Evolutionary conservation across 805 yeast genomes (phyloP), one percentile per base, ranked within the genome.

Genomic region (Teunomyces gatunensis): DNA sequence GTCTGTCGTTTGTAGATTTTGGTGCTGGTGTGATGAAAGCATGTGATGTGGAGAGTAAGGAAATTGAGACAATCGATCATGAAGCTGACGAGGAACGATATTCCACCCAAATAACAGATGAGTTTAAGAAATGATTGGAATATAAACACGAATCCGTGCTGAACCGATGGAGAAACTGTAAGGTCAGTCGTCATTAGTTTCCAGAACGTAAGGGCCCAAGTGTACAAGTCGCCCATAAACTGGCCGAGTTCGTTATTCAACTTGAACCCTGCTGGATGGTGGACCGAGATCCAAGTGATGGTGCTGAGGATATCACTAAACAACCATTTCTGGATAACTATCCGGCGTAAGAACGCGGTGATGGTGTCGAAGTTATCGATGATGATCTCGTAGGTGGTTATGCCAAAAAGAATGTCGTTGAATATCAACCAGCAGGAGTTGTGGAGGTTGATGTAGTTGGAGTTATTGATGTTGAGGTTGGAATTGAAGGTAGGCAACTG

Each of bases 251-350:
- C 97, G 49, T 82, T 84, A 63, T 94, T 94, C 45, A 94, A 77
- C 60, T 94, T 94, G 57, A 94, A 83, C 3, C 99, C 99, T 12
- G 92, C 96, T 0, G 99, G 99, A 58, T 91, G 87, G 51, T 83
- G 52, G 18, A 56, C 78, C 73, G 90, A 89, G 32, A 94, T 73
- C 91, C 96, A 87, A 0, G 70, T 54, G 3, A 91, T 81, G 33
- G 83, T 61, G 2, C 60, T 50, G 15, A 74, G 67, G 37, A 84
- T 65, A n/a, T 73, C 71, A 29, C 68, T 59, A 46, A 79, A 79
- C 11, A 85, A 52, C 1, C 73, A 48, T 20, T 58, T 59, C 34
- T 75, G 67, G 11, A 81, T 64, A 4, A 67, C 23, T 4, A 44
- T 36, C n/a, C 63, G 50, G 37, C 61, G 59, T 32, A 76, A 44